These are phyloP conservation scores for Senecio squalidus DNA, from an alignment of 140 eudicot genomes.

Conservation along the genomic window DNA sequence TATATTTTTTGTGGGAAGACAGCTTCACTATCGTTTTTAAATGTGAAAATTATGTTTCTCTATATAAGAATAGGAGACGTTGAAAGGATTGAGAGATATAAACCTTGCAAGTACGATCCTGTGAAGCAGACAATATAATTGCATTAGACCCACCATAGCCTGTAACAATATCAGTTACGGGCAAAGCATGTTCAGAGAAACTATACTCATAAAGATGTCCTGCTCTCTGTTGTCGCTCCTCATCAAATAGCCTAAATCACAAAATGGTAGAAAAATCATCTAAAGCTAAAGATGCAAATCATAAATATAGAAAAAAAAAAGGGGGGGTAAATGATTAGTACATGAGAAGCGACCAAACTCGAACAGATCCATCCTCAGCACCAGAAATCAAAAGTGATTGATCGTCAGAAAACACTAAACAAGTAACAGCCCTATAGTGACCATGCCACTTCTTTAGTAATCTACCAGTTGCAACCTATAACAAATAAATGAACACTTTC, in stretches of 20 bases:
- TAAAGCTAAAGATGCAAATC: neutral
- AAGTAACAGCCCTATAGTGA: conserved; percentile 77
- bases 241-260: conserved; percentile 65
- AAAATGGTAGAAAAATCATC: neutral
- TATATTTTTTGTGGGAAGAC: neutral
- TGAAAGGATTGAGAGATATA: neutral
- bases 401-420: conserved; percentile 58
- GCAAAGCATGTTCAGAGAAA: conserved; percentile 66
- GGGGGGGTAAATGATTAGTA: conserved; percentile 22
- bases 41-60: neutral
- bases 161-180: conserved; percentile 65
- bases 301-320: neutral
- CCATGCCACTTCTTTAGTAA: conserved; percentile 90
- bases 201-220: conserved; percentile 64
- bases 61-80: neutral
- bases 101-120: conserved; percentile 97
- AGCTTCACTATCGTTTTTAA: conserved; percentile 8
- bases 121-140: conserved; percentile 73
- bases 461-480: conserved; percentile 78
- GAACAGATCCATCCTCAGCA: conserved; percentile 81
- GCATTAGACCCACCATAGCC: conserved; percentile 88
- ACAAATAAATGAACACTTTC: conserved; percentile 5
- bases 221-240: conserved; percentile 46
- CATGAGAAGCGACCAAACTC: conserved; percentile 90
- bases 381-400: conserved; percentile 90